Evolutionary conservation across 768 basidiomycete genomes (phyloP).

Genomic region (Mycena floridula): DNA sequence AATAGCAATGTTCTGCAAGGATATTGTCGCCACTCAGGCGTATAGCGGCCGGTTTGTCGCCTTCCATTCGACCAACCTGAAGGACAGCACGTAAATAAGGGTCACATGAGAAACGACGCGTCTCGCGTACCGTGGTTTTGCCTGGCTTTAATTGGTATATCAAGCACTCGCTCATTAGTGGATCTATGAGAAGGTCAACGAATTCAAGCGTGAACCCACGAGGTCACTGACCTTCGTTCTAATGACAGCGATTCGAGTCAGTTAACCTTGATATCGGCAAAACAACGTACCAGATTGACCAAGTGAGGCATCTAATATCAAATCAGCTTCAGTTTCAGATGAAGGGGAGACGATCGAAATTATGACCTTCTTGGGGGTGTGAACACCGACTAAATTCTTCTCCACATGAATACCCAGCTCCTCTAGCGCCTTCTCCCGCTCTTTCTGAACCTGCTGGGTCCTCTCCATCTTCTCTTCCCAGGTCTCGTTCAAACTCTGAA

Average conservation of each 20-base stretch:
- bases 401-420: slow-evolving; percentile 97
- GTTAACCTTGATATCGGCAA: slow-evolving; percentile 4
- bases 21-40: slow-evolving; percentile 91
- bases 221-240: slow-evolving; percentile 63
- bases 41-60: slow-evolving; percentile 77
- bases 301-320: slow-evolving; percentile 96
- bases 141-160: slow-evolving; percentile 91
- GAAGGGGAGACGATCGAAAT: slow-evolving; percentile 34
- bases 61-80: slow-evolving; percentile 86
- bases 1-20: slow-evolving; percentile 85
- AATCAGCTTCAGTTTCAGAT: slow-evolving; percentile 23
- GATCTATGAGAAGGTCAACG: slow-evolving; percentile 46
- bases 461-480: slow-evolving; percentile 93
- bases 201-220: background rate
- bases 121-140: slow-evolving; percentile 56
- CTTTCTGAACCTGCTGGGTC: slow-evolving; percentile 93
- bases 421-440: slow-evolving; percentile 95
- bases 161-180: slow-evolving; percentile 93
- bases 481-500: slow-evolving; percentile 90
- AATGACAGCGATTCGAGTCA: slow-evolving; percentile 3
- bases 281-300: slow-evolving; percentile 75
- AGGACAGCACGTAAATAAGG: slow-evolving; percentile 1
- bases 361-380: slow-evolving; percentile 98
- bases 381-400: slow-evolving; percentile 93
- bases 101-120: slow-evolving; percentile 3